These are phyloP conservation scores for Perkinsus olseni DNA, from an alignment of 169 alveolate species.

Conservation along the genomic window DNA sequence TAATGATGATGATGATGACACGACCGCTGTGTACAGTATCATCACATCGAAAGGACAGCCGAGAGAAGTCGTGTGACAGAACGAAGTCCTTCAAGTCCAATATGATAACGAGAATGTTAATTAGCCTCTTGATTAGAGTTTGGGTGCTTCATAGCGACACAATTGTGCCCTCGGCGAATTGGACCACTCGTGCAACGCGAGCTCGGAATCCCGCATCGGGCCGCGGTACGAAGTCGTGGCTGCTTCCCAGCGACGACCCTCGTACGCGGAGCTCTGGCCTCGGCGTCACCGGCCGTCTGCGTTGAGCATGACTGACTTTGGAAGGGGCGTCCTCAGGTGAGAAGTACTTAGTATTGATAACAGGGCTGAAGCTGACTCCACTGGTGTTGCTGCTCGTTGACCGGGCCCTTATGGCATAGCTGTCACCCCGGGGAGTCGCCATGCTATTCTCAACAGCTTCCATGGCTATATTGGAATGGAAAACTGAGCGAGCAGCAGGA, in stretches of 20 bases:
- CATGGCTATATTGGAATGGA: background rate
- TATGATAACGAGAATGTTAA: too few species aligned
- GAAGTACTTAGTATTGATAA: background rate
- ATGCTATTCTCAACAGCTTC: background rate
- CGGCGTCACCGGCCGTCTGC: background rate
- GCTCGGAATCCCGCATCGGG: background rate
- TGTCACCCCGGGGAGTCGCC: background rate
- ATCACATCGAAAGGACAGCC: too few species aligned
- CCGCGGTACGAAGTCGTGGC: background rate
- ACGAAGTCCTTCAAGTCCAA: too few species aligned
- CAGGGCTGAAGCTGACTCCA: background rate
- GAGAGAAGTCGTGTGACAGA: too few species aligned
- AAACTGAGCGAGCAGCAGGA: too few species aligned
- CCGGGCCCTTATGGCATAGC: background rate
- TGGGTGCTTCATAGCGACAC: background rate
- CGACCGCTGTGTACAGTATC: too few species aligned
- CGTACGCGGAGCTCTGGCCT: background rate
- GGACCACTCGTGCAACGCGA: background rate
- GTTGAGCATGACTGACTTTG: background rate
- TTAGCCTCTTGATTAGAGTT: too few species aligned
- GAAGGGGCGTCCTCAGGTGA: background rate
- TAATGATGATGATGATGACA: too few species aligned
- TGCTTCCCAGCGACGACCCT: background rate
- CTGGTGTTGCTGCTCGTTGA: background rate
- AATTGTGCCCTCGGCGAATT: background rate